Conservation (phyloP, 2,329 filamentous ascomycete species). For the Fonsecaea monophora region DNA sequence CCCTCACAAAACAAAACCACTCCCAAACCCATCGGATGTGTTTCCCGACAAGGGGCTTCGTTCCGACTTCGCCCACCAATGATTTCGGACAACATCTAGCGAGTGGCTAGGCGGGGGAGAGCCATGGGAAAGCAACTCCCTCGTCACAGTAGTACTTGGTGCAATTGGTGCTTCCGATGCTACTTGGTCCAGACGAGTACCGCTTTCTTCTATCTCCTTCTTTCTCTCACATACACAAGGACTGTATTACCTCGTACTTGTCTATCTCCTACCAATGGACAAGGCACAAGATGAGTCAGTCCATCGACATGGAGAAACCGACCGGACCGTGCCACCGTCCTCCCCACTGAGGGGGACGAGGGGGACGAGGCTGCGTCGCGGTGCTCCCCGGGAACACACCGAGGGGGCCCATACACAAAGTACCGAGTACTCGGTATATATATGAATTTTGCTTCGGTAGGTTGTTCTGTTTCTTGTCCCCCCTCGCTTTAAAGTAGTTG, state of each 20-base stretch:
- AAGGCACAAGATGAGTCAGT: too few relatives aligned
- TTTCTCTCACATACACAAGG: too few relatives aligned
- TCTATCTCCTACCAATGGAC: too few relatives aligned
- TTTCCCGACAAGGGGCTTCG: neutral
- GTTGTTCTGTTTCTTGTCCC: neutral
- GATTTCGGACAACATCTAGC: neutral
- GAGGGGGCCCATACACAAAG: neutral
- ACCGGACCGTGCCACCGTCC: constrained; percentile 15
- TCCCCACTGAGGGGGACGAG: constrained; percentile 16
- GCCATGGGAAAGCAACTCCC: too few relatives aligned
- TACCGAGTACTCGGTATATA: neutral
- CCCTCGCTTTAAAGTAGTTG: neutral
- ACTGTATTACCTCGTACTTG: too few relatives aligned
- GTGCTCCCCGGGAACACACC: constrained; percentile 3
- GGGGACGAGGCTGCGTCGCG: constrained; percentile 11
- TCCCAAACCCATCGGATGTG: neutral
- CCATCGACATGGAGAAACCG: neutral
- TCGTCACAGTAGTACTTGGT: too few relatives aligned
- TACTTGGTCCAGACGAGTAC: too few relatives aligned
- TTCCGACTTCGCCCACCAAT: neutral
- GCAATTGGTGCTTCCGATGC: too few relatives aligned
- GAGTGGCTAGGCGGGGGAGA: too few relatives aligned
- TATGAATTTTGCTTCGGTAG: too few relatives aligned
- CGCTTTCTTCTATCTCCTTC: too few relatives aligned
- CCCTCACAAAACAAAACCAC: too few relatives aligned